Evolutionary conservation across 768 basidiomycete species (phyloP), one percentile per base, ranked within the genome.

Genomic region (Pleurotus pulmonarius): DNA sequence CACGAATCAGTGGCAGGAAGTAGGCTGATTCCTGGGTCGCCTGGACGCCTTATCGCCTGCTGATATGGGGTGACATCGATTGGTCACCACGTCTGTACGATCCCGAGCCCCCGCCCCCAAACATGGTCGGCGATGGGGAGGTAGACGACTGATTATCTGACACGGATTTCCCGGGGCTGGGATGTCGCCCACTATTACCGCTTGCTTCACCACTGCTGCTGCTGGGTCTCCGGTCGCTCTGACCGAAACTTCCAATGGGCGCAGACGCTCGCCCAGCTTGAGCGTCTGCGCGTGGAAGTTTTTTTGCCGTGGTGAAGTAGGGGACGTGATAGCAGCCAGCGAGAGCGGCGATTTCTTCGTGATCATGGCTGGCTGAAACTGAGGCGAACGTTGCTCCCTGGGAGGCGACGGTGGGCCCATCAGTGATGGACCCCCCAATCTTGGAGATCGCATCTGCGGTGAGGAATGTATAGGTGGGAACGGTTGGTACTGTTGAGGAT

Each of bases 221-320:
- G 69, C 75, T 79, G 67, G 70, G 75, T 61, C 75, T 71, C 72
- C 71, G 65, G 48, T 52, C 51, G 69, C 64, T 61, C 64, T 65
- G 59, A 65, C 66, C 67, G 71, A 75, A 52, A 40, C 51, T 52
- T 24, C 37, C 51, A 40, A 22, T 24, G 61, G 79, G 83, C 86
- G 87, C 87, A 87, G 87, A 86, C 85, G 81, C 80, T 73, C 83
- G 84, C 87, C 86, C 86, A 81, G 85, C 65, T 64, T 80, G 78
- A 77, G 79, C 86, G 81, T 86, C 87, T 87, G 87, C 87, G 87
- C 86, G 82, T 65, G 73, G 79, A 56, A 86, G 79, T 89, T 88
- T 88, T 89, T 88, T 88, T 85, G 68, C 79, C 76, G 79, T 56
- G 61, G 37, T 66, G 62, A 18, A 56, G 57, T 39, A 7, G 76